A percentile compares a stretch with the other conserved stretches of the same genome.
These are phyloP conservation scores for Komagataella populi DNA, from an alignment of 805 yeast genomes.

Conservation along the genomic window DNA sequence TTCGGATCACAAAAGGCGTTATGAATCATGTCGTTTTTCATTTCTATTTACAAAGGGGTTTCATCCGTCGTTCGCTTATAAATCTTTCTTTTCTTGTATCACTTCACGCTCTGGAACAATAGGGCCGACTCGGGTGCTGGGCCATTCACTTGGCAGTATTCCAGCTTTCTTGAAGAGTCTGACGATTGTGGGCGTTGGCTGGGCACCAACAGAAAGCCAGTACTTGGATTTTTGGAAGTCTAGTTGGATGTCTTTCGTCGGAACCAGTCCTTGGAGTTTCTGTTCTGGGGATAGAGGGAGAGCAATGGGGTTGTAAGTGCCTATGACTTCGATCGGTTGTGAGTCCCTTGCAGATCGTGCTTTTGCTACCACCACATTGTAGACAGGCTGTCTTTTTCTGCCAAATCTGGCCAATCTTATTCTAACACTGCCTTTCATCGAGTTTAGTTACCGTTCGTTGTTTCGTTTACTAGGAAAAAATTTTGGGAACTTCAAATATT, in stretches of 20 bases:
- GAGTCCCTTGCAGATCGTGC: slow-evolving; percentile 68
- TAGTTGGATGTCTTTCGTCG: slow-evolving; percentile 65
- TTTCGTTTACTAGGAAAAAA: neutral
- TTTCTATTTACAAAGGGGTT: neutral
- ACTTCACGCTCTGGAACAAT: slow-evolving; percentile 9
- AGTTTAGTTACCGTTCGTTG: neutral
- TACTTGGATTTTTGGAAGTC: slow-evolving; percentile 87
- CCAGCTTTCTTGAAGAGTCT: slow-evolving; percentile 72
- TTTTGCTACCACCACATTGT: slow-evolving; percentile 84
- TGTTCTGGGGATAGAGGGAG: slow-evolving; percentile 53
- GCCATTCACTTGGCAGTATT: slow-evolving; percentile 46
- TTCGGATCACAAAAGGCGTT: neutral
- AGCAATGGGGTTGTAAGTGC: slow-evolving; percentile 83
- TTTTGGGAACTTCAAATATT: neutral
- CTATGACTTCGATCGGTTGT: slow-evolving; percentile 88
- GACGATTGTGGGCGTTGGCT: slow-evolving; percentile 73
- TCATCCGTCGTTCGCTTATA: neutral
- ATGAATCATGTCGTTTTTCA: neutral
- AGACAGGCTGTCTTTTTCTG: slow-evolving; percentile 72
- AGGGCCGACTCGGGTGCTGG: slow-evolving; percentile 25
- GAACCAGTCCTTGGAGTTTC: slow-evolving; percentile 35
- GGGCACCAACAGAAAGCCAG: slow-evolving; percentile 97
- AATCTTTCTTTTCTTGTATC: slow-evolving; percentile 3
- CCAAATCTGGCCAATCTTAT: slow-evolving; percentile 92
- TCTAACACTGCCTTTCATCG: slow-evolving; percentile 61